Base-by-base conservation (phyloP, 2,329 filamentous ascomycete species). In the Hypoxylon sp. region DNA sequence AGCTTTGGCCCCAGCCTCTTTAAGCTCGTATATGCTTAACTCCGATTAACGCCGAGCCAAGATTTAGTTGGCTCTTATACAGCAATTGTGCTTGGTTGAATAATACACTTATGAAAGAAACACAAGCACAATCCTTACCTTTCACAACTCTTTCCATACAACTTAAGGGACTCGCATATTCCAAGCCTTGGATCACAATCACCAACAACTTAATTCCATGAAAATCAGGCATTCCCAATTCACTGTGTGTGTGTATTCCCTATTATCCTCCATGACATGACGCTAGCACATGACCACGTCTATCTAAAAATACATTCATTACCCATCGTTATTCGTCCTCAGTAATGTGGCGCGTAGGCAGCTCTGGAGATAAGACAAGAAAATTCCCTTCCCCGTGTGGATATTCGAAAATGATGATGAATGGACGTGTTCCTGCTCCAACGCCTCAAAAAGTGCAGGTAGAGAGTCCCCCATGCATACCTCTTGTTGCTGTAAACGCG, bases 381-480 rank as follows among this genome's bases (percentile, higher is more conserved):
- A 61, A 61, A 44, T 57, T 20, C 27, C 44, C 44, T 48, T 57
- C 53, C 60, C 54, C 17, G 25, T 27, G 31, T 64, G 42, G 51
- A 57, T 60, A 60, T 54, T 40, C 20, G 22, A 50, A 33, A 53
- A 33, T 25, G 27, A 50, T n/a, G n/a, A 46, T 27, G 25, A 66
- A 51, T 46, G 44, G 42, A 42, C 42, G 30, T 57, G n/a, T 22
- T 54, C 42, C 33, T 57, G 54, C 42, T 35, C 20, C 42, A 71
- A 68, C 68, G 62, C 64, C 64, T 22, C 62, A 55, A 57, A 68
- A 44, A 42, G 66, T 74, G 57, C 64, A 61, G 60, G 58, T 68
- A 59, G 60, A 33, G 51, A 63, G 56, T 30, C 59, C 69, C 59
- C 69, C 63, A 73, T 74, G 71, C 69, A 63, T 64, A 37, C 53